Evolutionary conservation across 306 rosid species (phyloP), one percentile per base, ranked within the genome.

Genomic region (Vigna trinervia): DNA sequence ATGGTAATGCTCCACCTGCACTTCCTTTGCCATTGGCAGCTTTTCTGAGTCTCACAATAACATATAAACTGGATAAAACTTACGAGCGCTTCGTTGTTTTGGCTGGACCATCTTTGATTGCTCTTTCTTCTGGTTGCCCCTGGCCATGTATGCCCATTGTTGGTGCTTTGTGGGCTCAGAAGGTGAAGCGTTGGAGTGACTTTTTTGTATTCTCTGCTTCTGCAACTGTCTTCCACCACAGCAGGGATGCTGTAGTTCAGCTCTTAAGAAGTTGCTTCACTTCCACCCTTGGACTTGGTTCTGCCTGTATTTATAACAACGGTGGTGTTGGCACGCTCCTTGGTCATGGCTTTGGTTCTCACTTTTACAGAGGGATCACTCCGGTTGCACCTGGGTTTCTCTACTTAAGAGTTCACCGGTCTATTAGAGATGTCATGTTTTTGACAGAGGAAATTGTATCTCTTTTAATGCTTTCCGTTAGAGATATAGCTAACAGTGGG

Each of bases 121-220:
- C 80, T 74, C 92, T 95, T 68, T 85, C 99, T 63, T 88, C 97
- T 17, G 94, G 94, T 57, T 92, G 97, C 79, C 97, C 97, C n/a
- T 95, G 99, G 97, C 99, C 99, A 45, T 92, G 99, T 84, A 95
- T 95, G 99, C 94, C 97, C 56, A 92, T 95, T 61, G 96, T 91
- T 39, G 93, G 96, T 45, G 90, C 99, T 80, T 88, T 95, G 62
- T 95, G 99, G 99, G 91, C 97, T 71, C 99, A 92, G 87, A 95
- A 92, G 86, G 99, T 95, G 48, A 95, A 91, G 83, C 89, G 96
- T 26, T 92, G 97, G 99, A 88, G 93, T 54, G 97, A 95, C 84
- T 95, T 89, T 79, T 91, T 95, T 43, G 78, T 86, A 76, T 90
- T 95, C 79, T 85, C 91, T 41, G 97, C 97, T 58, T 95, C 97